Conservation (phyloP, 257 asterid species). For the Solanum raphanifolium region DNA sequence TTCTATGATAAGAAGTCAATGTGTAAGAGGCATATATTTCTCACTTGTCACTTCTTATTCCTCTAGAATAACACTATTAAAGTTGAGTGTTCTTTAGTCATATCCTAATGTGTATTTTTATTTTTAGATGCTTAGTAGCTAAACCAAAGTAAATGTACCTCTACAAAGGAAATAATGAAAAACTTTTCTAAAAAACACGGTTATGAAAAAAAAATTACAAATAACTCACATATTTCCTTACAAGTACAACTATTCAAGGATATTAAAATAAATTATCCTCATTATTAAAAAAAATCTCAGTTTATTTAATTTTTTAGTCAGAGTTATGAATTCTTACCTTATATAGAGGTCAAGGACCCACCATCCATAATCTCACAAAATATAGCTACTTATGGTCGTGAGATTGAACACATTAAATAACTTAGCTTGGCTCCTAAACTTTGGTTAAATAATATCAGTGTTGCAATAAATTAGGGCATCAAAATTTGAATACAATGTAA, state of each 20-base stretch:
- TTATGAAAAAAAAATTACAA: background rate
- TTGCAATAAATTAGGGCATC: background rate
- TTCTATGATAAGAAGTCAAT: background rate
- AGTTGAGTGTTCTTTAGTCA: background rate
- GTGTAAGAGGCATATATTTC: background rate
- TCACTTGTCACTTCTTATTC: background rate
- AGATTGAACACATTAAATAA: background rate
- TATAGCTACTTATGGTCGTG: no score
- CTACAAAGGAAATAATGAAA: background rate
- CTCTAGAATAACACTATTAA: no score
- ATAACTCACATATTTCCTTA: background rate
- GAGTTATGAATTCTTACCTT: no score
- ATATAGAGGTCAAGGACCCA: no score
- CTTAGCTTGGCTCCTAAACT: background rate
- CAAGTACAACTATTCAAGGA: background rate
- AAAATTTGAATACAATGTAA: background rate
- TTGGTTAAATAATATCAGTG: background rate
- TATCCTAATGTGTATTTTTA: no score
- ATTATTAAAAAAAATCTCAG: no score
- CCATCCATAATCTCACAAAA: no score
- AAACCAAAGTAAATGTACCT: no score
- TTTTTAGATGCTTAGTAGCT: background rate
- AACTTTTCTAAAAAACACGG: no score
- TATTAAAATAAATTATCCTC: no score
- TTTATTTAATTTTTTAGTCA: no score